phyloP scores from a whole-genome alignment of 2,329 filamentous ascomycete species.

The Aspergillus sp. region DNA sequence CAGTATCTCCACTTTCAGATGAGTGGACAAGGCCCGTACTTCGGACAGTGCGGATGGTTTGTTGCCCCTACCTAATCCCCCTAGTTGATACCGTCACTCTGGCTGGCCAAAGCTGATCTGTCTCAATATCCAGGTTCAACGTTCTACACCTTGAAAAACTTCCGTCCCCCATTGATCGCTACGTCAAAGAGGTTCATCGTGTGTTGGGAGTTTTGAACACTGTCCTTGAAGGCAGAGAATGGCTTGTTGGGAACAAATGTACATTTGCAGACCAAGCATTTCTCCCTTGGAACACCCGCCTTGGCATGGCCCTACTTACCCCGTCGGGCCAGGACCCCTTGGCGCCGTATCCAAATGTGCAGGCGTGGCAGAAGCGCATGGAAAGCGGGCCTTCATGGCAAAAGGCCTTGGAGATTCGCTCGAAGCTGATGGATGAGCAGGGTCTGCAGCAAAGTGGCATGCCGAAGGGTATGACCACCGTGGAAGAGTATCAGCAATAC shows the following conservation, averaged over 20 bases:
- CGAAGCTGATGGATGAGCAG: constrained; percentile 4
- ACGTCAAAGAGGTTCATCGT: not conserved
- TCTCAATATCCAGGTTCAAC: not conserved
- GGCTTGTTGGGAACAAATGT: constrained; percentile 10
- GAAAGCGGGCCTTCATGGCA: not conserved
- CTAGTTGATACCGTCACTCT: too few species aligned
- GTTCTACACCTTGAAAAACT: not conserved
- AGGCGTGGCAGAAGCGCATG: constrained; percentile 2
- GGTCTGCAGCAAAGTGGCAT: not conserved
- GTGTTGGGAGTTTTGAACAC: not conserved
- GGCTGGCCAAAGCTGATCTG: not conserved
- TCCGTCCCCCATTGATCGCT: not conserved
- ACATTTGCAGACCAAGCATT: constrained; percentile 6
- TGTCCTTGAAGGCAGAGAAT: not conserved
- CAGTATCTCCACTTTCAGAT: constrained; percentile 10
- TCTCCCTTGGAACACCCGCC: not conserved
- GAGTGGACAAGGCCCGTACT: constrained; percentile 11
- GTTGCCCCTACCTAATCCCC: too few species aligned
- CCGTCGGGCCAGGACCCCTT: not conserved
- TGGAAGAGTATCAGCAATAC: not conserved
- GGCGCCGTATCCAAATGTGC: constrained; percentile 1
- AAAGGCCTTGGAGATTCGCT: not conserved
- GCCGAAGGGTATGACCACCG: constrained; percentile 1
- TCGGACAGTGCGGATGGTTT: constrained; percentile 8
- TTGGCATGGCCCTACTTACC: not conserved